Conservation (phyloP, 495 filamentous ascomycete genomes). For the Elaphomyces granulatus region DNA sequence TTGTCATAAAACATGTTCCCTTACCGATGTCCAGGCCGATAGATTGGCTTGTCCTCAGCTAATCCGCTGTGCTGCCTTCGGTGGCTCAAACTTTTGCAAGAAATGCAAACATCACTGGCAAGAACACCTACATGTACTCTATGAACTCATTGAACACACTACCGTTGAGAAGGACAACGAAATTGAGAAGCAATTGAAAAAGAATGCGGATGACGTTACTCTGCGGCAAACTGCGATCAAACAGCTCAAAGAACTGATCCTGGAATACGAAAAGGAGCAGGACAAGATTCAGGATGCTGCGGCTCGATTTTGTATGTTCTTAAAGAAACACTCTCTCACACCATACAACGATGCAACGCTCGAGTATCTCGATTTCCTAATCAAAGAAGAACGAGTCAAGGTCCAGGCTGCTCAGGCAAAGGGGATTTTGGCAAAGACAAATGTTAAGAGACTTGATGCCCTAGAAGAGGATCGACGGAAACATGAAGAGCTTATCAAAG, state of each 20-base stretch:
- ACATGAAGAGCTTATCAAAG: conserved; percentile 3
- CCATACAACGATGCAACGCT: conserved; percentile 26
- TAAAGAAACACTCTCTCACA: conserved; percentile 23
- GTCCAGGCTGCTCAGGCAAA: conserved; percentile 6
- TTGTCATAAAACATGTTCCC: conserved; percentile 11
- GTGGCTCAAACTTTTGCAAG: conserved; percentile 4
- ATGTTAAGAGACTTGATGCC: not conserved
- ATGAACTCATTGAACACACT: conserved; percentile 12
- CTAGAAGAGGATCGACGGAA: not conserved
- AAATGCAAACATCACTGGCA: conserved; percentile 21
- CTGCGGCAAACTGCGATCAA: conserved; percentile 12
- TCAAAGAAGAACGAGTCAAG: conserved; percentile 15
- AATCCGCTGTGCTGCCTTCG: conserved; percentile 10
- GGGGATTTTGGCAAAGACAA: too few relatives aligned
- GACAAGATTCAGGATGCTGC: conserved; percentile 18
- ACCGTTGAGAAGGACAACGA: conserved; percentile 10
- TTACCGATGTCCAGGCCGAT: conserved; percentile 6
- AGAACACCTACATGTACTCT: conserved; percentile 20
- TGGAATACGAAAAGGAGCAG: conserved; percentile 19
- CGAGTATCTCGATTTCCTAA: conserved; percentile 24
- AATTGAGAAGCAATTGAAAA: conserved; percentile 13
- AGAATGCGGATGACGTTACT: conserved; percentile 10
- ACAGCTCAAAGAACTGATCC: conserved; percentile 8
- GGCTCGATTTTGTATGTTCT: conserved; percentile 22
- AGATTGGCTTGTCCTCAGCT: conserved; percentile 6